Evolutionary conservation across 2,329 filamentous ascomycete genomes (phyloP).

Genomic region (Colletotrichum destructivum): DNA sequence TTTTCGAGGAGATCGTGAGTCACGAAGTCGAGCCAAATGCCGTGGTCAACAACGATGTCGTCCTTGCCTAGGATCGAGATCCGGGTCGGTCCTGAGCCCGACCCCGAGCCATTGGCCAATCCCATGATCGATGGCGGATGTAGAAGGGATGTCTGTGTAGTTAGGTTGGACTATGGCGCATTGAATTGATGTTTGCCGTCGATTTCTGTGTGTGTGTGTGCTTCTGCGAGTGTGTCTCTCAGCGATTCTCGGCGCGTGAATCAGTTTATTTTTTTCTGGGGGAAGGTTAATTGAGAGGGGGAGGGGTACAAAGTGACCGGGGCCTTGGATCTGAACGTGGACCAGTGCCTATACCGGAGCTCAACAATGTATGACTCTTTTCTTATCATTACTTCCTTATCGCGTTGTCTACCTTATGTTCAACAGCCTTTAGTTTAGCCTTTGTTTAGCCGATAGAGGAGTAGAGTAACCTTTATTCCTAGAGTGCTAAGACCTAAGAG

Average conservation of each 20-base stretch:
- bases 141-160: neutral
- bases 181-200: slow-evolving; percentile 6
- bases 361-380: slow-evolving; percentile 8
- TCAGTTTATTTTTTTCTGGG: neutral
- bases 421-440: no score
- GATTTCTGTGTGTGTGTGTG: neutral
- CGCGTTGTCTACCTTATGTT: no score
- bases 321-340: neutral
- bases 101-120: slow-evolving; percentile 40
- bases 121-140: slow-evolving; percentile 31
- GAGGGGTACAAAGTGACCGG: neutral
- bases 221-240: neutral
- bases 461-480: no score
- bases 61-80: slow-evolving; percentile 91
- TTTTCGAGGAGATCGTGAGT: slow-evolving; percentile 84
- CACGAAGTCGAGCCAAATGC: slow-evolving; percentile 88
- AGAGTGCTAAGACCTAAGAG: no score
- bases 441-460: no score
- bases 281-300: neutral
- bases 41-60: slow-evolving; percentile 92
- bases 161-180: slow-evolving; percentile 16
- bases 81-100: slow-evolving; percentile 61
- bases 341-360: slow-evolving; percentile 15
- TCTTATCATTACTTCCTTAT: neutral
- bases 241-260: neutral